Conservation (phyloP, 2,329 filamentous ascomycete species). For the Microdochium nivale region DNA sequence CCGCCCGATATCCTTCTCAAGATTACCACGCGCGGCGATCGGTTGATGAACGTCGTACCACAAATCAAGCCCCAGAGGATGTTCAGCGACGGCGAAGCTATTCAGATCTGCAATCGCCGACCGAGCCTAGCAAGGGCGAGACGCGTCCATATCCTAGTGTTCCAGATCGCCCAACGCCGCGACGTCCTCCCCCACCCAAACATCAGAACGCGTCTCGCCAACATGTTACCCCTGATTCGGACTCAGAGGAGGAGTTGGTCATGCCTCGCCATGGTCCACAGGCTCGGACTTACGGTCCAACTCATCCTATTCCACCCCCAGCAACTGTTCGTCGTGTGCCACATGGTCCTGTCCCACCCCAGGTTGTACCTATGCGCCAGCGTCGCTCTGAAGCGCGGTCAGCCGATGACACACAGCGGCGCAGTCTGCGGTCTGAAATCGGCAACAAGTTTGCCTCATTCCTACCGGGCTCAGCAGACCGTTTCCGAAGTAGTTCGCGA, state of each 20-base stretch:
- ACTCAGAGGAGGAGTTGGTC: neutral
- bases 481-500: conserved; percentile 21
- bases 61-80: neutral
- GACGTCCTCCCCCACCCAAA: neutral
- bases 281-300: neutral
- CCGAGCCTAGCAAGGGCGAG: neutral
- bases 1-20: neutral
- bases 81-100: neutral
- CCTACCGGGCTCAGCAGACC: conserved; percentile 14
- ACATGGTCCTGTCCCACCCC: conserved; percentile 11
- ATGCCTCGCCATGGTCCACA: neutral
- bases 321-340: conserved; percentile 7
- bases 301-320: neutral
- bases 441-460: conserved; percentile 17
- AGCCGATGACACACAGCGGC: conserved; percentile 14
- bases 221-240: neutral
- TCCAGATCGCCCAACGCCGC: neutral
- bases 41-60: neutral
- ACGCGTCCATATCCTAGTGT: neutral
- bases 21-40: neutral
- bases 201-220: neutral
- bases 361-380: conserved; percentile 8
- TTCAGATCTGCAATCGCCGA: neutral
- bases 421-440: conserved; percentile 17
- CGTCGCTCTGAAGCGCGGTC: conserved; percentile 14